Percentiles rank a stretch among this genome's conserved stretches.
Conservation (phyloP, 2,329 filamentous ascomycete genomes). For the Ceratocystis variospora region DNA sequence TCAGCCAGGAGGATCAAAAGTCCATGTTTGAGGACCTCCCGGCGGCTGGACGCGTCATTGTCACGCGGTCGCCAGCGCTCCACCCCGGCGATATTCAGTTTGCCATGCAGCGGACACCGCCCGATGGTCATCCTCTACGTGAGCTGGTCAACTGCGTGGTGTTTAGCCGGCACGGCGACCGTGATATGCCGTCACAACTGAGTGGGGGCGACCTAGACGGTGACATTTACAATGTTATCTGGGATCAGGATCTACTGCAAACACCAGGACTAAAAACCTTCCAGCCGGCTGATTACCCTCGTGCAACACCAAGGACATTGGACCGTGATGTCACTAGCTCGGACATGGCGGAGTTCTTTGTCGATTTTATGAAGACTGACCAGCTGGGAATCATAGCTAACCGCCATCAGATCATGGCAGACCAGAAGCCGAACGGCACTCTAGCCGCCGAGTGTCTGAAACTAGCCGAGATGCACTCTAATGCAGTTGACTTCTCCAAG, state of each 20-base stretch:
- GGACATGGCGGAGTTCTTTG: constrained; percentile 70
- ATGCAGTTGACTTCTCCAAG: constrained; percentile 63
- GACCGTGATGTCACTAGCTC: constrained; percentile 41
- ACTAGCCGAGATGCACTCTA: constrained; percentile 53
- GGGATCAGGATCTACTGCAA: constrained; percentile 40
- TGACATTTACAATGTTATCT: constrained; percentile 70
- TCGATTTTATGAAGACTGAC: constrained; percentile 60
- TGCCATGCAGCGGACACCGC: constrained; percentile 48
- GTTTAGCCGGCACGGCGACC: constrained; percentile 55
- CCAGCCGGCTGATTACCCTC: constrained; percentile 57
- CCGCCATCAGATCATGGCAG: constrained; percentile 50
- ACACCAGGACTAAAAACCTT: constrained; percentile 24
- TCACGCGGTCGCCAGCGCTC: constrained; percentile 68
- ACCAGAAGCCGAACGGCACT: constrained; percentile 41
- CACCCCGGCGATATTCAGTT: constrained; percentile 70
- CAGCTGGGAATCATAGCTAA: constrained; percentile 52
- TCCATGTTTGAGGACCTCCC: constrained; percentile 4
- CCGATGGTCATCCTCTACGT: constrained; percentile 43
- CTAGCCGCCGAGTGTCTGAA: constrained; percentile 35
- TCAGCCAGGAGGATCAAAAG: constrained; percentile 26
- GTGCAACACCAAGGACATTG: constrained; percentile 43
- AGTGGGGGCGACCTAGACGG: constrained; percentile 76
- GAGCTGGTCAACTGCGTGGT: constrained; percentile 59
- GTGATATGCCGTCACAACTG: constrained; percentile 66
- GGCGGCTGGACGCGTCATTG: constrained; percentile 35